Conservation (phyloP, 306 rosid species). For the Hylodesmum podocarpum region DNA sequence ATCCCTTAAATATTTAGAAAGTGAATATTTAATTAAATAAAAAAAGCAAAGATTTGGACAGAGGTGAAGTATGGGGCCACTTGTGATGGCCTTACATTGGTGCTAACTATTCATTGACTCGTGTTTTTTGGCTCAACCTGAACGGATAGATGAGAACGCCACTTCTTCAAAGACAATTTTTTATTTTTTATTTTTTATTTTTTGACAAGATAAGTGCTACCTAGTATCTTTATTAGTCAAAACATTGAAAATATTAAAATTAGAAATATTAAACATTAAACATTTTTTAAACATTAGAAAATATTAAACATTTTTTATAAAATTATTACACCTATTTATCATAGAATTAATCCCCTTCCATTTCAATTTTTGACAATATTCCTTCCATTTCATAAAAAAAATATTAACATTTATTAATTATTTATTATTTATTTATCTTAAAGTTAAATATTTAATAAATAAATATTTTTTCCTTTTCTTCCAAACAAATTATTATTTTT, state of each 20-base stretch:
- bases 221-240: background rate
- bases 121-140: background rate
- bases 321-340: too few relatives aligned
- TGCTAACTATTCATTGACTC: background rate
- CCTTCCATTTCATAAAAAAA: too few relatives aligned
- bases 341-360: too few relatives aligned
- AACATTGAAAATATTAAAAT: background rate
- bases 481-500: too few relatives aligned
- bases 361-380: too few relatives aligned
- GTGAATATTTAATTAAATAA: background rate
- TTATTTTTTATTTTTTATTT: too few relatives aligned
- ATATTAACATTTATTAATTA: background rate
- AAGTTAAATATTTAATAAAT: background rate
- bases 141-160: background rate
- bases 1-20: slow-evolving; percentile 5
- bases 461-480: too few relatives aligned
- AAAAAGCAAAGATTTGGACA: background rate
- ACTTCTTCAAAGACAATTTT: background rate
- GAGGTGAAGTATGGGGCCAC: background rate
- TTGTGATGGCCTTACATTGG: background rate
- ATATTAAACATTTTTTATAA: too few relatives aligned
- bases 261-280: too few relatives aligned
- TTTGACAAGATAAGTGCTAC: background rate
- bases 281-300: too few relatives aligned
- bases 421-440: too few relatives aligned